These are phyloP conservation scores for Saturnispora besseyi DNA, from an alignment of 805 yeast genomes.

Conservation along the genomic window DNA sequence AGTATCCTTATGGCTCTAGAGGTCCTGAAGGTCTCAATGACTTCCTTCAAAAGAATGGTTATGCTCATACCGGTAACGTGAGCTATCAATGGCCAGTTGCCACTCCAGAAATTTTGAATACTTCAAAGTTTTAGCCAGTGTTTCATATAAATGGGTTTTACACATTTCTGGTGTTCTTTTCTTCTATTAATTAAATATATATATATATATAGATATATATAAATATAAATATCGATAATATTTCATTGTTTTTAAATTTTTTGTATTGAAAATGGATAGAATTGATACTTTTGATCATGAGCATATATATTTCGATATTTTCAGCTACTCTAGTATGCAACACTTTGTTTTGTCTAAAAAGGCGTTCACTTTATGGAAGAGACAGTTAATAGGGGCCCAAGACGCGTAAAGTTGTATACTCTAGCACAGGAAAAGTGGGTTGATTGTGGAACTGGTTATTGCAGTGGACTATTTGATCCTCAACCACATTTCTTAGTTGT, in stretches of 20 bases:
- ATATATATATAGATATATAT: not conserved
- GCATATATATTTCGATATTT: too few species aligned
- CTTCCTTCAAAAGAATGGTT: constrained; percentile 64
- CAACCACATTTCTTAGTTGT: constrained; percentile 61
- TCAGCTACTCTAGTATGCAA: too few species aligned
- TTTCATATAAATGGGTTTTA: not conserved
- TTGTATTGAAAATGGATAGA: too few species aligned
- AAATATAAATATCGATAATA: not conserved
- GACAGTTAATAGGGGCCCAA: constrained; percentile 15
- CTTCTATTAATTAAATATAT: not conserved
- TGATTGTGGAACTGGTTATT: constrained; percentile 88
- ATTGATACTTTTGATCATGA: too few species aligned
- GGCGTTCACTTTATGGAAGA: constrained; percentile 30
- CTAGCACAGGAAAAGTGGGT: constrained; percentile 78
- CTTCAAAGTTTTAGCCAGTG: constrained; percentile 20
- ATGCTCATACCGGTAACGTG: constrained; percentile 51
- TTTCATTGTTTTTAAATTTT: too few species aligned
- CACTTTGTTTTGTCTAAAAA: too few species aligned
- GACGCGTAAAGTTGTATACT: constrained; percentile 82
- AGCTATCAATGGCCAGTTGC: constrained; percentile 90
- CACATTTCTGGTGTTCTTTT: not conserved
- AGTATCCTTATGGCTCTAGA: constrained; percentile 83
- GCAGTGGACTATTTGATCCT: constrained; percentile 55
- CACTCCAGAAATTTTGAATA: constrained; percentile 33
- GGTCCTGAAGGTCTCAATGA: constrained; percentile 64